phyloP scores from a whole-genome alignment of 73 alveolate species.

The Symbiodinium natans region DNA sequence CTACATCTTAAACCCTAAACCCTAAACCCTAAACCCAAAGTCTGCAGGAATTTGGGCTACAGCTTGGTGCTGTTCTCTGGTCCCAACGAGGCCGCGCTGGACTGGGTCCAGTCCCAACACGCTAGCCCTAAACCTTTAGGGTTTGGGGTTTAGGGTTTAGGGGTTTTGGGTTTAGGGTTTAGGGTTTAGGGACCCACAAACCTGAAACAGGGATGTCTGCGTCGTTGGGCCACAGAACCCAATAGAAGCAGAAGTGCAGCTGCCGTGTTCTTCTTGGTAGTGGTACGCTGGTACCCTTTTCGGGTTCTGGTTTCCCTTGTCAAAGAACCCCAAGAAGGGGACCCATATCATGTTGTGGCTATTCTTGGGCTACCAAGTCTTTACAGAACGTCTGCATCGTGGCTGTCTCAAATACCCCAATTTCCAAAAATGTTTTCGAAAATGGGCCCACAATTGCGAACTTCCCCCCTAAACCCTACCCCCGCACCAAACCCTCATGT shows the following conservation, averaged over 20 bases:
- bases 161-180: neutral
- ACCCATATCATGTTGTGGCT: too few species aligned
- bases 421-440: too few species aligned
- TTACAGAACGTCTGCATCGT: too few species aligned
- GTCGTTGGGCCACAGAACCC: too few species aligned
- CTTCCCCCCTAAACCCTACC: neutral
- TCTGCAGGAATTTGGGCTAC: constrained; percentile 68
- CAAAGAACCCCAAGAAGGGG: too few species aligned
- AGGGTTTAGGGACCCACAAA: neutral
- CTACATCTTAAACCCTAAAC: neutral
- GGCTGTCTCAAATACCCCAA: too few species aligned
- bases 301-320: too few species aligned
- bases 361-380: too few species aligned
- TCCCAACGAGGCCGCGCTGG: constrained; percentile 12
- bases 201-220: too few species aligned
- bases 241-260: too few species aligned
- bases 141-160: neutral
- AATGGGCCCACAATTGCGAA: neutral
- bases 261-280: too few species aligned
- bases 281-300: too few species aligned
- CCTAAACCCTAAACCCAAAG: neutral
- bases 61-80: constrained; percentile 75
- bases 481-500: neutral
- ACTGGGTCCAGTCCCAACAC: neutral
- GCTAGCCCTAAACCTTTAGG: neutral